Percentiles rank a stretch among this genome's conserved stretches.
These are phyloP conservation scores for Termitomyces sp. DNA, from an alignment of 768 basidiomycete genomes.

Conservation along the genomic window DNA sequence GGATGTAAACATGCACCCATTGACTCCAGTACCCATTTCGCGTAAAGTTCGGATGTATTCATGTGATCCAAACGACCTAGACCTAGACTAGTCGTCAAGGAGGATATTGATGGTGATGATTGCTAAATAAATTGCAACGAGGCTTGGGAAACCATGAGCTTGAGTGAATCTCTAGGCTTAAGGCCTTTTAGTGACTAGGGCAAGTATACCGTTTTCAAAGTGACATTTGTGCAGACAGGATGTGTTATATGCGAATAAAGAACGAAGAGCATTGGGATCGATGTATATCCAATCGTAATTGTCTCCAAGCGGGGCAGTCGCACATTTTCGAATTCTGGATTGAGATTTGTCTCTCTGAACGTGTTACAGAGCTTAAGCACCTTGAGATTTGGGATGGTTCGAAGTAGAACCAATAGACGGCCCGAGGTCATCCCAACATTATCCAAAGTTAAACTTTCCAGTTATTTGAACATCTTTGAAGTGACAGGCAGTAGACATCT, in stretches of 20 bases:
- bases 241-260: background rate
- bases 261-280: background rate
- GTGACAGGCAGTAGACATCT: background rate
- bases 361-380: background rate
- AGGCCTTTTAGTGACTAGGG: no score
- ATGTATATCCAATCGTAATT: background rate
- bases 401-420: background rate
- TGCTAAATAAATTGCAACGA: no score
- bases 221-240: background rate
- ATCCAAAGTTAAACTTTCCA: background rate
- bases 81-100: no score
- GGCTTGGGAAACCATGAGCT: no score
- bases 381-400: background rate
- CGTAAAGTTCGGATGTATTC: no score
- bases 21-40: no score
- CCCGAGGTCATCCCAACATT: background rate
- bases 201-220: no score
- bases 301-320: background rate
- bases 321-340: background rate
- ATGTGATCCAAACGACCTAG: no score
- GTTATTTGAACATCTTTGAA: background rate
- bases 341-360: background rate
- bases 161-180: no score
- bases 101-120: no score
- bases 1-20: no score